Evolutionary conservation across 2,329 filamentous ascomycete species (phyloP).

Genomic region (Fusarium concolor): DNA sequence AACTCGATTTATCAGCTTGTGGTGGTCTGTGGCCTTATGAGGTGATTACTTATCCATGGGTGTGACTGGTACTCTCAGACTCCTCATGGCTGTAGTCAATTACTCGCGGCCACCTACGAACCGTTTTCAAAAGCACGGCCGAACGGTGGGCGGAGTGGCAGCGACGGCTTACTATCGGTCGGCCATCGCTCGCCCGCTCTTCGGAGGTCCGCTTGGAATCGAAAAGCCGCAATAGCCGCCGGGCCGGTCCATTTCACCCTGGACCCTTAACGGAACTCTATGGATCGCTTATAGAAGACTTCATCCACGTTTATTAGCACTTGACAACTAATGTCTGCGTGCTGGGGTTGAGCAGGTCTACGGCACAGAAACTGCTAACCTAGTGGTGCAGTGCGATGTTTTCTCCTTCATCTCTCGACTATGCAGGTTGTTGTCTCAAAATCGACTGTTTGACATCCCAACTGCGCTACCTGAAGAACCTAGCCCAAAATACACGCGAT

Average conservation of each 20-base stretch:
- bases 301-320: background rate
- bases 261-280: constrained; percentile 23
- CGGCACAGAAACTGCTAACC: constrained; percentile 13
- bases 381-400: constrained; percentile 19
- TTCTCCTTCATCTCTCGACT: constrained; percentile 5
- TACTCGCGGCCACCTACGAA: constrained; percentile 13
- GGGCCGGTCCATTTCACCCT: constrained; percentile 43
- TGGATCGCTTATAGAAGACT: constrained; percentile 11
- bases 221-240: constrained; percentile 47
- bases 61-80: constrained; percentile 1
- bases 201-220: constrained; percentile 31
- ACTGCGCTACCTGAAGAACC: constrained; percentile 33
- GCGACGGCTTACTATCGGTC: constrained; percentile 39
- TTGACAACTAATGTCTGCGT: background rate
- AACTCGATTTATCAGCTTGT: background rate
- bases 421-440: constrained; percentile 31
- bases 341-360: constrained; percentile 5
- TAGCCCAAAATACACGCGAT: constrained; percentile 32
- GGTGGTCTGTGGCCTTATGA: background rate
- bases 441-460: constrained; percentile 23
- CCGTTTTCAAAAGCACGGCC: constrained; percentile 27
- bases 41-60: background rate
- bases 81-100: background rate
- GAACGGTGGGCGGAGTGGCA: constrained; percentile 24
- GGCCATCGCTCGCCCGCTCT: constrained; percentile 34